Evolutionary conservation across 1,139 yeast species (phyloP).

Genomic region (Diutina mesorugosa): DNA sequence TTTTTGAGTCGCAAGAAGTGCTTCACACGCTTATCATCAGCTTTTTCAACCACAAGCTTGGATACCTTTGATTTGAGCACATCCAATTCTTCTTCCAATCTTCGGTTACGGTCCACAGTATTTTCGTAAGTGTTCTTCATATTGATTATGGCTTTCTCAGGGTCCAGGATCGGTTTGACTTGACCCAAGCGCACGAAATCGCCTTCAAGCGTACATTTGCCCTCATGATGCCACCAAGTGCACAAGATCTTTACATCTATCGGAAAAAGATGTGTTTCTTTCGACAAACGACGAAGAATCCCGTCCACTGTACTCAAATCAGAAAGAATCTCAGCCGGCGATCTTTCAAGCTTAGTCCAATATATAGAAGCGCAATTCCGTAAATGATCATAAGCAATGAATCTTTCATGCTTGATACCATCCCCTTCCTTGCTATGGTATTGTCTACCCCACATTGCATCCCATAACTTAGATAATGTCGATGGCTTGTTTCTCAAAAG

Average conservation of each 20-base stretch:
- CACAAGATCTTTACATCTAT: background rate
- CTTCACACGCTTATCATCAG: background rate
- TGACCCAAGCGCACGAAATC: background rate
- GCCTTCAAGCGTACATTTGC: background rate
- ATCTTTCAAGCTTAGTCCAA: background rate
- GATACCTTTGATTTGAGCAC: background rate
- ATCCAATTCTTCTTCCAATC: background rate
- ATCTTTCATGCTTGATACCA: background rate
- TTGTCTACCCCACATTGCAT: background rate
- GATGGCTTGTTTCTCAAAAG: background rate
- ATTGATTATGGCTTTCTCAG: background rate
- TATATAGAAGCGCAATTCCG: background rate
- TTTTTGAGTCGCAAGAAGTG: background rate
- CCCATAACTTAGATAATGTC: background rate
- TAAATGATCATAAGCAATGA: background rate
- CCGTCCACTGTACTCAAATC: background rate
- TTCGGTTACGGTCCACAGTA: background rate
- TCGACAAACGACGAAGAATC: background rate
- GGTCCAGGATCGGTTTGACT: background rate
- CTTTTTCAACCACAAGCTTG: background rate
- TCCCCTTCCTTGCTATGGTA: background rate
- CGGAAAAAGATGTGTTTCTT: background rate
- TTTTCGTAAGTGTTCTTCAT: background rate
- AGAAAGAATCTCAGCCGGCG: background rate
- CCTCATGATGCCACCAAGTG: background rate